Base-by-base conservation (phyloP, 2,329 filamentous ascomycete genomes). In the Ophioceras dolichostomum region DNA sequence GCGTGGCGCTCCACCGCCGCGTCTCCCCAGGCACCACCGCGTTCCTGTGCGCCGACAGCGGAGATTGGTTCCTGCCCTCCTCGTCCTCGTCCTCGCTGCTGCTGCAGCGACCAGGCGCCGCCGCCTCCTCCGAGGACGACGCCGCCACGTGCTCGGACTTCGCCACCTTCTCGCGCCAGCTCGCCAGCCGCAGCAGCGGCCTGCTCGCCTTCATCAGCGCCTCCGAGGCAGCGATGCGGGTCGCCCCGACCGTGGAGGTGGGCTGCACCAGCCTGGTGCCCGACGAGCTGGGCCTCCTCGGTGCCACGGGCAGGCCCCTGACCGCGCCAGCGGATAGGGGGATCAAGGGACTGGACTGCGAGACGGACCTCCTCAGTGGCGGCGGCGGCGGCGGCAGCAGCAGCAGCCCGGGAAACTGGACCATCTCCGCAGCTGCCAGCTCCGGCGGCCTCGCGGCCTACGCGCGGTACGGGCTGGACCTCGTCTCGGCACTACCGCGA, bases 41-140 rank as follows among this genome's bases (percentile, higher is more conserved):
- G 10, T 65, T 64, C 33, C 34, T 59, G 26, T 54, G 59, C 18
- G 51, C 53, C 4, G 64, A 68, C 43, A 64, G 54, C 27, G 64
- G 64, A 4, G 57, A 62, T 35, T 65, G 61, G 60, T 44, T 40
- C 9, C 36, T 50, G 5, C 37, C 41, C 19, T 27, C 4, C n/a
- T 13, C 28, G 20, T 32, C 26, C 13, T 22, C 38, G 9, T 16
- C 31, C 1, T 33, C 38, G 6, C 18, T 34, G 20, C 21, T 33
- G 10, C n/a, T n/a, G n/a, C n/a, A n/a, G n/a, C n/a, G n/a, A n/a
- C n/a, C n/a, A n/a, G n/a, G 27, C 13, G 14, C 17, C 10, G 29
- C 21, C 4, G 21, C 38, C 17, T 14, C 19, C 13, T 12, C 18
- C 6, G 27, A 19, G 18, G 34, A 37, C 8, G 16, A 17, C 16